Percentiles rank a stretch among this genome's conserved stretches.
These are phyloP conservation scores for Aquilaria malaccensis DNA, from an alignment of 345 rosid genomes.

Conservation along the genomic window DNA sequence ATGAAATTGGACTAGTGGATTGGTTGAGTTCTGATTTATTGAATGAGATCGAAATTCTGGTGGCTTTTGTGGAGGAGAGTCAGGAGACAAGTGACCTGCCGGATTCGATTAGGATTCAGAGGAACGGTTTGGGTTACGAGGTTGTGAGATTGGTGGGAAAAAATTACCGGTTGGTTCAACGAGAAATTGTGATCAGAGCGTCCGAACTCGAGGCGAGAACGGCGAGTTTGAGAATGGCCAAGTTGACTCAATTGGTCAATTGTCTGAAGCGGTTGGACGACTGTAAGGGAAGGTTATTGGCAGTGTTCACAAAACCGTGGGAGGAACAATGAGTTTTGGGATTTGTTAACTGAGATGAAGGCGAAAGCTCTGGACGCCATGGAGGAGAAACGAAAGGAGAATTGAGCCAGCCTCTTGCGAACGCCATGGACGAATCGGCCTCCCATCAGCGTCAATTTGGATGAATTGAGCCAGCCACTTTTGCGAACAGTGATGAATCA, in stretches of 20 bases:
- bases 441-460: too few relatives aligned
- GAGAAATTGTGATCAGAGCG: constrained; percentile 33
- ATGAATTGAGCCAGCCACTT: too few relatives aligned
- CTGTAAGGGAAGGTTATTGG: constrained; percentile 26
- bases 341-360: constrained; percentile 19
- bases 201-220: constrained; percentile 26
- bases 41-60: constrained; percentile 30
- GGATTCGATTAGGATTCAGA: constrained; percentile 36
- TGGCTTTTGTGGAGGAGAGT: constrained; percentile 15
- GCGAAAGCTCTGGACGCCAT: constrained; percentile 5
- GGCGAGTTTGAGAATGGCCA: constrained; percentile 20
- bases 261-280: constrained; percentile 28
- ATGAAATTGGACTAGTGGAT: not conserved
- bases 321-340: constrained; percentile 46
- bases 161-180: constrained; percentile 38
- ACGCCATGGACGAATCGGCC: too few relatives aligned
- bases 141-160: constrained; percentile 36
- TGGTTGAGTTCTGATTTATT: constrained; percentile 25
- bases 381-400: constrained; percentile 15
- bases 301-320: constrained; percentile 36
- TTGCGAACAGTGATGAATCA: too few relatives aligned
- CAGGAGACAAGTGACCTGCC: constrained; percentile 24
- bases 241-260: constrained; percentile 26
- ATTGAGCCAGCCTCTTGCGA: not conserved
- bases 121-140: constrained; percentile 36